A percentile compares a stretch with the other conserved stretches of the same genome.
These are phyloP conservation scores for Gymnopus androsaceus DNA, from an alignment of 1,284 basidiomycete species.

Conservation along the genomic window DNA sequence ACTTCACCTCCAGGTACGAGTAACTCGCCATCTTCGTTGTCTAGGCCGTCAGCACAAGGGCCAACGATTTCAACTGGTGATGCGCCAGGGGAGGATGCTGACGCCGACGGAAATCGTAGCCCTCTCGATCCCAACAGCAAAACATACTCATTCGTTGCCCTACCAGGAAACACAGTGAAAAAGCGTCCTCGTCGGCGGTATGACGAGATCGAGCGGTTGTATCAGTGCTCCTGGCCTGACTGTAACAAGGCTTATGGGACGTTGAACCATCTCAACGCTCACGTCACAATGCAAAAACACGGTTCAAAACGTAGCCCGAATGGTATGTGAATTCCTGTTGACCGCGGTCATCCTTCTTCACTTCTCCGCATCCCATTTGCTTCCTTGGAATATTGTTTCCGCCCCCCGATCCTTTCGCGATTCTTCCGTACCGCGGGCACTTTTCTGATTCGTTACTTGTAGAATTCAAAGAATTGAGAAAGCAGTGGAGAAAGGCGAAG, in stretches of 20 bases:
- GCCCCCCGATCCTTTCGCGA: slow-evolving; percentile 8
- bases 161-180: slow-evolving; percentile 77
- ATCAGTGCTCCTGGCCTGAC: slow-evolving; percentile 80
- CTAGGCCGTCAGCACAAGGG: background rate
- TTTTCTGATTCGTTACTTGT: slow-evolving; percentile 19
- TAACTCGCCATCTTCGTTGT: slow-evolving; percentile 49
- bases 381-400: slow-evolving; percentile 7
- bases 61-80: background rate
- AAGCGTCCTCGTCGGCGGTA: slow-evolving; percentile 83
- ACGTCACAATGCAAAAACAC: slow-evolving; percentile 92
- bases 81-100: background rate
- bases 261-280: slow-evolving; percentile 89
- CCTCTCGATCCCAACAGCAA: slow-evolving; percentile 45
- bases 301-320: slow-evolving; percentile 81
- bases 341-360: slow-evolving; percentile 10
- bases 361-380: slow-evolving; percentile 11
- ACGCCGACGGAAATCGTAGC: slow-evolving; percentile 2
- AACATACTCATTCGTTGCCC: slow-evolving; percentile 79
- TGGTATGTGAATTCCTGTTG: slow-evolving; percentile 57
- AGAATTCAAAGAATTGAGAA: slow-evolving; percentile 98
- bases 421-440: slow-evolving; percentile 1
- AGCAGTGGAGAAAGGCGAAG: slow-evolving; percentile 93
- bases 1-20: slow-evolving; percentile 59
- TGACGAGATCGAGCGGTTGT: slow-evolving; percentile 92
- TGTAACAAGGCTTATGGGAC: slow-evolving; percentile 88